Evolutionary conservation across 2,329 filamentous ascomycete genomes (phyloP).

Genomic region (Fusarium staphyleae): DNA sequence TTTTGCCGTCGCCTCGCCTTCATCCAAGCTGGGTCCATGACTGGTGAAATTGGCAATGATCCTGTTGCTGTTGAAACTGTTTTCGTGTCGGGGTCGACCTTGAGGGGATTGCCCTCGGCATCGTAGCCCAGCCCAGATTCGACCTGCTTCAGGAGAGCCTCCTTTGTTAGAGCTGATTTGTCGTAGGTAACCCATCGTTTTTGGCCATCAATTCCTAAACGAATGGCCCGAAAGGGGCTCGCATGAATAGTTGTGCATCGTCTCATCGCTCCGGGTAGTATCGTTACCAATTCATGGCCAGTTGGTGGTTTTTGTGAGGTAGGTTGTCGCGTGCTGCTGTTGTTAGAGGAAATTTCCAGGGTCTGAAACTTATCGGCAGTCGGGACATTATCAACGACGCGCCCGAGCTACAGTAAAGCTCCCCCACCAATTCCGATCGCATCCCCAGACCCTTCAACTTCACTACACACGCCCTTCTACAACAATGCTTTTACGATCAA

Average conservation of each 20-base stretch:
- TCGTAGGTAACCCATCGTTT: conserved; percentile 47
- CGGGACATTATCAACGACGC: conserved; percentile 29
- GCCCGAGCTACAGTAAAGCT: conserved; percentile 32
- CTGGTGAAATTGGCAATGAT: conserved; percentile 59
- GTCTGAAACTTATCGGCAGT: conserved; percentile 13
- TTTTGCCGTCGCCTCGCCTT: conserved; percentile 53
- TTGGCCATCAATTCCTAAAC: conserved; percentile 11
- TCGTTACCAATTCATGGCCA: conserved; percentile 29
- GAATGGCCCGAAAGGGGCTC: conserved; percentile 11
- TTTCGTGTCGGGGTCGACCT: conserved; percentile 51
- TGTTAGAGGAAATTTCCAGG: conserved; percentile 12
- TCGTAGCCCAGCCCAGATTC: conserved; percentile 44
- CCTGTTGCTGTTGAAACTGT: conserved; percentile 56
- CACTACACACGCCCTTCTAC: conserved; percentile 1
- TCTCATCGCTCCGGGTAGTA: conserved; percentile 39
- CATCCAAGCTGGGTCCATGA: conserved; percentile 61
- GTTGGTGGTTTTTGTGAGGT: background rate
- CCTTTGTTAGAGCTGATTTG: conserved; percentile 39
- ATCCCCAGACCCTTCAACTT: conserved; percentile 12
- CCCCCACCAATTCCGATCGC: conserved; percentile 37
- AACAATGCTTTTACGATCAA: conserved; percentile 45
- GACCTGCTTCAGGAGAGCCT: conserved; percentile 44
- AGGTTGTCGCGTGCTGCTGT: conserved; percentile 2
- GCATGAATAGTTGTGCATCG: conserved; percentile 33
- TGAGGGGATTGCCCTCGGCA: conserved; percentile 41